Evolutionary conservation across 345 rosid species (phyloP).

Genomic region (Citrus mangshanensis): DNA sequence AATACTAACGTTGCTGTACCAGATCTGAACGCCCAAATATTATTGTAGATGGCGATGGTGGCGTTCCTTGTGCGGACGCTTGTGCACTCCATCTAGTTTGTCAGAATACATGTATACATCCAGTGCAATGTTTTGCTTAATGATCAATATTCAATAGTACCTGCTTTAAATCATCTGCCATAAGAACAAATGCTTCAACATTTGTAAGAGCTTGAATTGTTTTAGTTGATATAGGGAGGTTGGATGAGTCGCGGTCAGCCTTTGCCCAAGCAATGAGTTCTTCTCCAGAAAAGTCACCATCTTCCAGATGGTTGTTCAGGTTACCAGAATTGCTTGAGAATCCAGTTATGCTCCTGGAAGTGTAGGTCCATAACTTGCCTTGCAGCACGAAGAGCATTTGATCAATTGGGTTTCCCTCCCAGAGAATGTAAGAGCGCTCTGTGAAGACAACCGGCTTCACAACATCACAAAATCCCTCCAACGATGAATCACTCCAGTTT

Average conservation of each 20-base stretch:
- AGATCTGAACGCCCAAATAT: background rate
- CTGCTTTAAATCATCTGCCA: conserved; percentile 62
- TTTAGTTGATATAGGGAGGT: conserved; percentile 77
- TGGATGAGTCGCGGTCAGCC: conserved; percentile 59
- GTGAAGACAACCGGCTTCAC: background rate
- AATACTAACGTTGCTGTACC: background rate
- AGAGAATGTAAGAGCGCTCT: background rate
- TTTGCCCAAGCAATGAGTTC: conserved; percentile 81
- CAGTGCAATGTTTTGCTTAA: background rate
- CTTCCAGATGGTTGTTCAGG: conserved; percentile 36
- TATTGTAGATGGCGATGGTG: background rate
- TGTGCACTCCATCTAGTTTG: background rate
- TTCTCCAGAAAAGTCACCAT: conserved; percentile 80
- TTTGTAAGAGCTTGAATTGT: conserved; percentile 59
- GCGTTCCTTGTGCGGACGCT: background rate
- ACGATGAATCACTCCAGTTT: background rate
- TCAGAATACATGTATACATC: background rate
- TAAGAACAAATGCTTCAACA: conserved; percentile 77
- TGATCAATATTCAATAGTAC: background rate
- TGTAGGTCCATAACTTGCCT: background rate
- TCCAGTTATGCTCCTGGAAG: background rate
- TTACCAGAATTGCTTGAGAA: background rate
- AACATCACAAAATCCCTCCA: background rate
- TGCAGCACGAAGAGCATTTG: background rate
- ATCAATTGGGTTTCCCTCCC: background rate